These are phyloP conservation scores for Talaromyces atroroseus DNA, from an alignment of 2,329 filamentous ascomycete species.

Conservation along the genomic window DNA sequence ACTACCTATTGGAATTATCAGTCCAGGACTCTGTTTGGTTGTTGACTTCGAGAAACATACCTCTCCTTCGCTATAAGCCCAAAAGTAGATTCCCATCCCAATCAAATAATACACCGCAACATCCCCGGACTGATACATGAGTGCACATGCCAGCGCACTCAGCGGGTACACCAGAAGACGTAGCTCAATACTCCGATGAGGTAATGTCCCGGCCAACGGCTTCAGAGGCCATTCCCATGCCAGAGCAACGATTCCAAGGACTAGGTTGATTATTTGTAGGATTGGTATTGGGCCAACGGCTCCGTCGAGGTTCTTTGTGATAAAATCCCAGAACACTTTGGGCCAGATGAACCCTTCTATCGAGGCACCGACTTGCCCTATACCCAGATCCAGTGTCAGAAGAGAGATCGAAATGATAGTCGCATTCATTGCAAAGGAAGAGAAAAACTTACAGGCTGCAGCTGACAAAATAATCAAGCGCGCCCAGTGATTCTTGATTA, in stretches of 20 bases:
- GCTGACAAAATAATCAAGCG: slow-evolving; percentile 87
- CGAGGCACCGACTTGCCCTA: slow-evolving; percentile 81
- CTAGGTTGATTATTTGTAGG: slow-evolving; percentile 81
- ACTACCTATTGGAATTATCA: slow-evolving; percentile 49
- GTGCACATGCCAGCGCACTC: slow-evolving; percentile 63
- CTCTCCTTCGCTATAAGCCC: slow-evolving; percentile 96
- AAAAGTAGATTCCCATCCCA: slow-evolving; percentile 83
- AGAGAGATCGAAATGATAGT: background rate
- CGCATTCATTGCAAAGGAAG: background rate
- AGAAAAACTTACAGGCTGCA: slow-evolving; percentile 57
- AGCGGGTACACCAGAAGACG: slow-evolving; percentile 78
- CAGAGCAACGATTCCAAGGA: slow-evolving; percentile 72
- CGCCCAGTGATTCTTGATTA: slow-evolving; percentile 99
- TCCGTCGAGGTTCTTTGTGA: slow-evolving; percentile 81
- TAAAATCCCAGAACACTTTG: slow-evolving; percentile 97
- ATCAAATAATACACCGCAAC: slow-evolving; percentile 87
- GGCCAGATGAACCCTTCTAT: slow-evolving; percentile 95
- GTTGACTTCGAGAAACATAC: slow-evolving; percentile 48
- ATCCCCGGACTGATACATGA: slow-evolving; percentile 91
- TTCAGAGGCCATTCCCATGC: slow-evolving; percentile 87
- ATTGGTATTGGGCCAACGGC: slow-evolving; percentile 83
- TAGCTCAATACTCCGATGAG: slow-evolving; percentile 85
- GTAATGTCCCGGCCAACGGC: slow-evolving; percentile 65
- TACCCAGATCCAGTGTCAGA: background rate
- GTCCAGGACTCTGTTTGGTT: background rate